A percentile compares a stretch with the other conserved stretches of the same genome.
Conservation (phyloP, 2,329 filamentous ascomycete genomes). For the Talaromyces islandicus region DNA sequence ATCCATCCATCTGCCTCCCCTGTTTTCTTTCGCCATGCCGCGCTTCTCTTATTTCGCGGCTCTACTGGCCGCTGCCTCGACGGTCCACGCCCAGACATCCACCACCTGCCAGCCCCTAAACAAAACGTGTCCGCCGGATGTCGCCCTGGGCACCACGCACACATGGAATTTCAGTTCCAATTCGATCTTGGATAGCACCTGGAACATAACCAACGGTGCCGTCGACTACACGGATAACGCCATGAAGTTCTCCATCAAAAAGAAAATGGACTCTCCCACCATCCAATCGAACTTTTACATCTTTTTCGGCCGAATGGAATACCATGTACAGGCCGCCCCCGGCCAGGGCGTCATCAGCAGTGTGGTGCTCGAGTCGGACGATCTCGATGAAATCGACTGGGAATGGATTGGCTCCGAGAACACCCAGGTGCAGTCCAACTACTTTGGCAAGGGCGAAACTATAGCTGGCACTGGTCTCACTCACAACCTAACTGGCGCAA, state of each 20-base stretch:
- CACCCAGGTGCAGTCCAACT: conserved; percentile 70
- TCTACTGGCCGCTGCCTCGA: conserved; percentile 17
- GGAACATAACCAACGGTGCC: conserved; percentile 62
- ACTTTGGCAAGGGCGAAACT: conserved; percentile 88
- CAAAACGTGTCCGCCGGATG: conserved; percentile 61
- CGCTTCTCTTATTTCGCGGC: conserved; percentile 2
- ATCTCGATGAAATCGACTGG: conserved; percentile 83
- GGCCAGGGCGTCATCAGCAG: conserved; percentile 73
- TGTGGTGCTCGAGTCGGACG: conserved; percentile 76
- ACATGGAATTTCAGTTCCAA: conserved; percentile 60
- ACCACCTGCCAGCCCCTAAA: conserved; percentile 74
- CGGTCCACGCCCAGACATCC: conserved; percentile 60
- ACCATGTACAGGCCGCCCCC: conserved; percentile 68
- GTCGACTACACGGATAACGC: conserved; percentile 59
- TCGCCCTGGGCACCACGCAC: conserved; percentile 60
- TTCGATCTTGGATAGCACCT: conserved; percentile 47
- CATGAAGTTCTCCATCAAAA: conserved; percentile 64
- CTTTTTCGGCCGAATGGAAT: conserved; percentile 75
- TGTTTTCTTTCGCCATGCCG: conserved; percentile 1
- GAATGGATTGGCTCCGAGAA: conserved; percentile 37
- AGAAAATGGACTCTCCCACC: conserved; percentile 70
- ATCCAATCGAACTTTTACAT: conserved; percentile 76
- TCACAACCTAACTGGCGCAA: conserved; percentile 56
- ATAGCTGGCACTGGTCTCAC: conserved; percentile 76
- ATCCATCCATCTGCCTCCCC: neutral